Evolutionary conservation across 345 rosid species (phyloP).

Genomic region (Populus tremula): DNA sequence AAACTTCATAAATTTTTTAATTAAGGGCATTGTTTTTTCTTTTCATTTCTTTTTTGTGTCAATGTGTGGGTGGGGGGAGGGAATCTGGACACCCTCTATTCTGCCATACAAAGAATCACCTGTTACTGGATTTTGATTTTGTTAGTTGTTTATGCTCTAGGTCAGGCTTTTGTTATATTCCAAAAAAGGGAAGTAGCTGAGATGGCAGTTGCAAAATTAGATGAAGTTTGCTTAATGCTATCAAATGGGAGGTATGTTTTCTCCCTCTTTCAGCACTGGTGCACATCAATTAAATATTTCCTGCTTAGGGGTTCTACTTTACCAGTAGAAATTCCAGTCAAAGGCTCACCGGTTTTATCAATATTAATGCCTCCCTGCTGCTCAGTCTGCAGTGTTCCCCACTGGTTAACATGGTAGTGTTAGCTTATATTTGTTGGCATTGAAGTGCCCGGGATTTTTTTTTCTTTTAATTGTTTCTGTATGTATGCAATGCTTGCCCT

Average conservation of each 20-base stretch:
- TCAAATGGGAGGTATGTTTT: conserved; percentile 67
- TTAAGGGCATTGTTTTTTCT: too few relatives aligned
- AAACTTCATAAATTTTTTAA: neutral
- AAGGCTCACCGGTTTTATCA: neutral
- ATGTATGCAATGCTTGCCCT: neutral
- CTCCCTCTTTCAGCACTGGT: neutral
- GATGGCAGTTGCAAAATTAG: conserved; percentile 45
- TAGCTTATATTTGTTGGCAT: too few relatives aligned
- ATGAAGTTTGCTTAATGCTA: conserved; percentile 62
- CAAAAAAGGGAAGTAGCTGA: conserved; percentile 60
- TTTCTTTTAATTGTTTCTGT: neutral
- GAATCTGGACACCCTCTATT: neutral
- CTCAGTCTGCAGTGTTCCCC: neutral
- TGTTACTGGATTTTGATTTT: conserved; percentile 2
- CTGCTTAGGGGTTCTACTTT: neutral
- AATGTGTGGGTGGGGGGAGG: neutral
- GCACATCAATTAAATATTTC: neutral
- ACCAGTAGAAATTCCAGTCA: neutral
- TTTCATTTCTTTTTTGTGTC: neutral
- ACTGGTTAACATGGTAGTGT: neutral
- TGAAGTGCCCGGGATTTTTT: too few relatives aligned
- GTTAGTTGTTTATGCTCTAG: conserved; percentile 36
- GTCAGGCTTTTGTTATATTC: conserved; percentile 73
- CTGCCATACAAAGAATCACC: neutral
- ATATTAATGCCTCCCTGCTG: neutral